Percentiles rank a stretch among this genome's conserved stretches.
Conservation (phyloP, 2,329 filamentous ascomycete species). For the Tothia fuscella region DNA sequence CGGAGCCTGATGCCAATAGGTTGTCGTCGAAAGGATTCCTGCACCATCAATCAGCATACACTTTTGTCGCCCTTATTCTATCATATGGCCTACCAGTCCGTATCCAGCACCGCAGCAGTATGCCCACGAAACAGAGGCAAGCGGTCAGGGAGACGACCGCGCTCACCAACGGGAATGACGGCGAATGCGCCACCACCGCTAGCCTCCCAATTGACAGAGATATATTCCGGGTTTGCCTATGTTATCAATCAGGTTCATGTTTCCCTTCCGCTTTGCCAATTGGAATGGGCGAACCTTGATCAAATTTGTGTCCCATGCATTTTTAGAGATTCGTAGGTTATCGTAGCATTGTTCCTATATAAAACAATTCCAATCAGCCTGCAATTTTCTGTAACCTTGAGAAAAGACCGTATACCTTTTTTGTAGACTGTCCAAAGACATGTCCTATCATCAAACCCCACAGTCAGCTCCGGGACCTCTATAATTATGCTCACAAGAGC, state of each 20-base stretch:
- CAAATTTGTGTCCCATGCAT: constrained; percentile 98
- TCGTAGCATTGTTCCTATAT: constrained; percentile 86
- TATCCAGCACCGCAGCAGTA: constrained; percentile 90
- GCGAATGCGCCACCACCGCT: constrained; percentile 94
- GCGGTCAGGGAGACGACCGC: constrained; percentile 79
- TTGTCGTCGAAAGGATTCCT: constrained; percentile 96
- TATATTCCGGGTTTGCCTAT: constrained; percentile 87
- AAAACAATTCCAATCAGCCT: not conserved
- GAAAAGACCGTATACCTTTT: constrained; percentile 55
- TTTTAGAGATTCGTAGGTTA: constrained; percentile 91
- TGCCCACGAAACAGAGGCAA: constrained; percentile 94
- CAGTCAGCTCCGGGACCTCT: constrained; percentile 17
- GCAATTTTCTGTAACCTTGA: not conserved
- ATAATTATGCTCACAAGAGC: no score
- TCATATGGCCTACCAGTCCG: constrained; percentile 60
- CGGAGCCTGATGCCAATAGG: constrained; percentile 83
- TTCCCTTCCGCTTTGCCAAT: constrained; percentile 17
- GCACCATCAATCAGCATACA: constrained; percentile 16
- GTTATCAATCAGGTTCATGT: not conserved
- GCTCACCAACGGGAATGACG: constrained; percentile 82
- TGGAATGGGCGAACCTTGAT: constrained; percentile 60
- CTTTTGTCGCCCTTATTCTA: constrained; percentile 10
- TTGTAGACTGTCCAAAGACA: constrained; percentile 90
- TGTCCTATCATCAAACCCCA: constrained; percentile 52
- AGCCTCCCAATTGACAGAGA: constrained; percentile 97